Evolutionary conservation across 2,329 filamentous ascomycete genomes (phyloP).

Genomic region (Aspergillus sergii): DNA sequence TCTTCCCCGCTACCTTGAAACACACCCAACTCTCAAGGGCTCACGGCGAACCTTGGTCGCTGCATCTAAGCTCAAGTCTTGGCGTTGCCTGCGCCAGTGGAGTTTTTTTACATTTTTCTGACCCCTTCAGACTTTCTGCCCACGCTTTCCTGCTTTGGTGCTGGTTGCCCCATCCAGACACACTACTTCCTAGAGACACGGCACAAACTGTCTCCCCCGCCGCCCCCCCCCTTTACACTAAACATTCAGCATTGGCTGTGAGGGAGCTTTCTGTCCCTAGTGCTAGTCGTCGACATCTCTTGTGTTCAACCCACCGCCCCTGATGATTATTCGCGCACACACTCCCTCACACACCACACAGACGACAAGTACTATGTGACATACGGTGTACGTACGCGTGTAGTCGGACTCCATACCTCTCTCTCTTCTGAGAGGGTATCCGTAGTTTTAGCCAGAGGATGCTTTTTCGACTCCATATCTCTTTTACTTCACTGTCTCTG

Average conservation of each 20-base stretch:
- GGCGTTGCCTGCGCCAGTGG: constrained; percentile 24
- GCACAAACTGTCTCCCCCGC: constrained; percentile 19
- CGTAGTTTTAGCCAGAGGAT: background rate
- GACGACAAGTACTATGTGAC: constrained; percentile 4
- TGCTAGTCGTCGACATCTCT: background rate
- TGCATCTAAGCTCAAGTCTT: constrained; percentile 33
- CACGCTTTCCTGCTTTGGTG: constrained; percentile 25
- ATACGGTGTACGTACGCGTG: constrained; percentile 8
- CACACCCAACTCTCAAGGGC: constrained; percentile 20
- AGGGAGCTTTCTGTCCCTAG: constrained; percentile 3
- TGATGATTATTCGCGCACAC: constrained; percentile 8
- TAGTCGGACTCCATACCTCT: background rate
- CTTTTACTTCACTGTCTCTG: background rate
- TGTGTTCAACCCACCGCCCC: constrained; percentile 7
- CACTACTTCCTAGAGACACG: constrained; percentile 22
- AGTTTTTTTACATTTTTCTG: constrained; percentile 4
- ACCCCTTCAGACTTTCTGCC: constrained; percentile 15
- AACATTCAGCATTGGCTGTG: constrained; percentile 9
- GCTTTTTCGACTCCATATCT: background rate
- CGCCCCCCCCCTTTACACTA: constrained; percentile 11
- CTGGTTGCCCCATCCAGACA: constrained; percentile 14
- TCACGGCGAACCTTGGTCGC: constrained; percentile 35
- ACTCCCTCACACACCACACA: background rate
- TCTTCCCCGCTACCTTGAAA: constrained; percentile 39
- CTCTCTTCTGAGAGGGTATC: background rate